A percentile compares a stretch with the other conserved stretches of the same genome.
Conservation (phyloP, 495 filamentous ascomycete genomes). For the Tuber magnatum region DNA sequence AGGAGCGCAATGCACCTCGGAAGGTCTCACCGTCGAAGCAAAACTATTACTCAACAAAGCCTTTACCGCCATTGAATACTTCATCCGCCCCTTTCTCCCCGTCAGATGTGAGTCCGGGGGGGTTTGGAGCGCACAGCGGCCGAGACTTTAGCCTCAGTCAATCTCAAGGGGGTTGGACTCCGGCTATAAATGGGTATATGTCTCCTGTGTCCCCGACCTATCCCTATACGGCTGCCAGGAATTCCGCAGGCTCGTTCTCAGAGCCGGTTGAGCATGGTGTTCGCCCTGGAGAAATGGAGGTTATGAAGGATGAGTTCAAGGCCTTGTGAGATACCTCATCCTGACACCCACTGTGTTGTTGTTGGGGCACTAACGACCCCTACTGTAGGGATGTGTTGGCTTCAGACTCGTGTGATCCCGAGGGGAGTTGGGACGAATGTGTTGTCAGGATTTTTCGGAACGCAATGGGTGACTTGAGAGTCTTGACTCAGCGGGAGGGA, state of each 20-base stretch:
- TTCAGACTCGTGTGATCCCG: slow-evolving; percentile 20
- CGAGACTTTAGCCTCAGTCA: background rate
- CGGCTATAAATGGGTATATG: background rate
- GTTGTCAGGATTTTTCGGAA: slow-evolving; percentile 29
- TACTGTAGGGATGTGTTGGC: slow-evolving; percentile 20
- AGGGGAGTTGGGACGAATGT: slow-evolving; percentile 31
- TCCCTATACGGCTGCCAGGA: background rate
- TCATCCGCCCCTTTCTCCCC: background rate
- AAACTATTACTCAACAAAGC: background rate
- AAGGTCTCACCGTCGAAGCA: background rate
- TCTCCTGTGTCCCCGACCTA: background rate
- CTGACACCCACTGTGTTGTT: background rate
- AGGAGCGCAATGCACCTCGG: background rate
- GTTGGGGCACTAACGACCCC: background rate
- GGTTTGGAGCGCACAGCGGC: background rate
- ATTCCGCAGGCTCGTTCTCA: background rate
- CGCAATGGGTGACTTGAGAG: slow-evolving; percentile 21
- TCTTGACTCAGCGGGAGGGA: slow-evolving; percentile 28
- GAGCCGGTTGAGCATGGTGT: slow-evolving; percentile 24
- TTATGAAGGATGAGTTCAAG: slow-evolving; percentile 30
- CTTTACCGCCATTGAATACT: background rate
- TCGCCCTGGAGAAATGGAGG: slow-evolving; percentile 29
- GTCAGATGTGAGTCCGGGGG: background rate
- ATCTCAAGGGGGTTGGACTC: background rate
- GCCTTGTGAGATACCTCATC: slow-evolving; percentile 17